Base-by-base conservation (phyloP, 371 early-diverging fungal species). In the Circinella minor region DNA sequence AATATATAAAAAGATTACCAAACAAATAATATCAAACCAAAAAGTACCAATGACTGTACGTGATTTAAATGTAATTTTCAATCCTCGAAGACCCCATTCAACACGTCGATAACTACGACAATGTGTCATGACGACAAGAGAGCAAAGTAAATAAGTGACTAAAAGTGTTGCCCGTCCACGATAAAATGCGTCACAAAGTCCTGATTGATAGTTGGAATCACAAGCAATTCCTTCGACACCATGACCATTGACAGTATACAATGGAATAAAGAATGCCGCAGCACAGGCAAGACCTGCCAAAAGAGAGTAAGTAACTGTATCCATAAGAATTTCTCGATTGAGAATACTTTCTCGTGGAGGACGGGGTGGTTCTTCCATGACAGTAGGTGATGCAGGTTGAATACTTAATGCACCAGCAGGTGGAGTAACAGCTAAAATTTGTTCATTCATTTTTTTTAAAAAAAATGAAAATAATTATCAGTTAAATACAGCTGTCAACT, bases 331-430 rank as follows among this genome's bases (percentile, higher is more conserved):
- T 63, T 77, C 77, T 55, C 70, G 73, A 46, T 75, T 84, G 39
- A 90, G 66, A 63, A 94, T 84, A 34, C 90, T 90, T 67, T 88
- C 79, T 14, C 77, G 83, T 6, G 85, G 74, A 6, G 87, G 79
- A 15, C 95, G 90, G 15, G 97, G 98, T 4, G 89, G 90, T 55
- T 91, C 88, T 39, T 86, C 74, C 94, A 98, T 95, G 48, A 95
- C 83, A 36, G 88, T 88, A n/a, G 68, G 73, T 69, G 93, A 93
- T 11, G 89, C 90, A 66, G 89, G 89, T 76, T 98, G 97, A 14
- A 92, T 82, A 20, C 91, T 91, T 4, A 93, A 73, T 6, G 86
- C 85, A 76, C 90, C 89, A n/a, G 94, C 93, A 0, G 94, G 93
- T 36, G 96, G 95, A 14, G 90, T 85, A 36, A 74, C 60, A n/a